Percentiles rank a stretch among this genome's conserved stretches.
These are phyloP conservation scores for Rhododendron simsii DNA, from an alignment of 148 eudicot species.

Conservation along the genomic window DNA sequence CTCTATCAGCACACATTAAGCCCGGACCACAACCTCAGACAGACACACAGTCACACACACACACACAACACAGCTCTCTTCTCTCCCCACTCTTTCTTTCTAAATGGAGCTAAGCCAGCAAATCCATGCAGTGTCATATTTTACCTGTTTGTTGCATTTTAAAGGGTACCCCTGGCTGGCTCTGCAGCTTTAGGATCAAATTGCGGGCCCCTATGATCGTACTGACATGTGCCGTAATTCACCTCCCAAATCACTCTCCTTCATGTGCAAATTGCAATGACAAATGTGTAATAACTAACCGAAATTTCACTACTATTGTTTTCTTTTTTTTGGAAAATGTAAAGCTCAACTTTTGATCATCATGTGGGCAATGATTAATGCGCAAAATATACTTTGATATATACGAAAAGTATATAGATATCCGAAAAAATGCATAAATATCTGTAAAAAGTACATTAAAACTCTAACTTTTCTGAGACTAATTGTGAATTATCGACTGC, in stretches of 20 bases:
- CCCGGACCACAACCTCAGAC: neutral
- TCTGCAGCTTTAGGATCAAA: conserved; percentile 10
- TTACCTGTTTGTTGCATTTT: neutral
- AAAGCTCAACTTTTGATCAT: too few relatives aligned
- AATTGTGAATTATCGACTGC: too few relatives aligned
- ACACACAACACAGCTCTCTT: neutral
- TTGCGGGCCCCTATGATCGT: neutral
- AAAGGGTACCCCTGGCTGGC: neutral
- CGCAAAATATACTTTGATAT: too few relatives aligned
- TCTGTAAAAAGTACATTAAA: too few relatives aligned
- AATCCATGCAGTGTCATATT: neutral
- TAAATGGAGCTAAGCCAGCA: conserved; percentile 8
- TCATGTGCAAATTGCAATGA: neutral
- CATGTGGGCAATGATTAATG: too few relatives aligned
- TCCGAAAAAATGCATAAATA: too few relatives aligned
- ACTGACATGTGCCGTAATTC: neutral
- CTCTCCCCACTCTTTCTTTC: conserved; percentile 9
- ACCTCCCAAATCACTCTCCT: neutral
- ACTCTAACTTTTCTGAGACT: too few relatives aligned
- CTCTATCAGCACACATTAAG: neutral
- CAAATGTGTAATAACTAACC: neutral
- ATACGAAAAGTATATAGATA: too few relatives aligned
- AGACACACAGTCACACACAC: neutral
- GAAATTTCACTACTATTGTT: too few relatives aligned
- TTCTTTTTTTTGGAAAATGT: too few relatives aligned